A percentile compares a stretch with the other conserved stretches of the same genome.
These are phyloP conservation scores for Aspergillus vadensis DNA, from an alignment of 2,329 filamentous ascomycete genomes.

Conservation along the genomic window DNA sequence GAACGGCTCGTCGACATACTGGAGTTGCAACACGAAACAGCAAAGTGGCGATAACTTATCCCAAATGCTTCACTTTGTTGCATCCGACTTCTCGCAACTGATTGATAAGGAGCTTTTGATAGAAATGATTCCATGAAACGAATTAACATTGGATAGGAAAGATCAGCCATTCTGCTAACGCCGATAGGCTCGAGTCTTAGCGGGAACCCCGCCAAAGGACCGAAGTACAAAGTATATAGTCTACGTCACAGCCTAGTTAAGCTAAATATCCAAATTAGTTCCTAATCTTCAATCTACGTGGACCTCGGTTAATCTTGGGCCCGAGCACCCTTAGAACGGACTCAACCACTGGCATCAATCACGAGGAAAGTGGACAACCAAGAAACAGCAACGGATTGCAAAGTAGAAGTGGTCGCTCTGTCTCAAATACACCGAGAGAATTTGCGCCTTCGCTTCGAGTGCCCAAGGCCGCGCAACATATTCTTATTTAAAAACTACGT, in stretches of 20 bases:
- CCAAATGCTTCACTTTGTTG: too few relatives aligned
- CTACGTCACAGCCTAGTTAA: neutral
- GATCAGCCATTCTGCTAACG: too few relatives aligned
- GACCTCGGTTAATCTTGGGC: constrained; percentile 4
- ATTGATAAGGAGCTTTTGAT: neutral
- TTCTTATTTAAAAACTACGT: neutral
- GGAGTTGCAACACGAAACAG: too few relatives aligned
- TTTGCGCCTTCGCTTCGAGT: neutral
- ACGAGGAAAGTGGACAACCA: neutral
- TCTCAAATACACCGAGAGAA: neutral
- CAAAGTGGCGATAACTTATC: too few relatives aligned
- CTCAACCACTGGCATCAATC: neutral
- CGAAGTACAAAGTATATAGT: too few relatives aligned
- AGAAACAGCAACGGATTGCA: too few relatives aligned
- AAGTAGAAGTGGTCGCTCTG: neutral
- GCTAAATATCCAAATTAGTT: too few relatives aligned
- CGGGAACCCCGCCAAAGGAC: neutral
- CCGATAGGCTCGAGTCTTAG: neutral
- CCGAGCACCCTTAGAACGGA: neutral
- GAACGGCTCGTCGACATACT: neutral
- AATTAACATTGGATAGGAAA: too few relatives aligned
- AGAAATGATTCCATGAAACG: neutral
- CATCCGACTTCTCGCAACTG: neutral
- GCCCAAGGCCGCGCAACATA: neutral
- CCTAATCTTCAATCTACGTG: neutral